Conservation (phyloP, 2,329 filamentous ascomycete species). For the Exophiala calicioides region DNA sequence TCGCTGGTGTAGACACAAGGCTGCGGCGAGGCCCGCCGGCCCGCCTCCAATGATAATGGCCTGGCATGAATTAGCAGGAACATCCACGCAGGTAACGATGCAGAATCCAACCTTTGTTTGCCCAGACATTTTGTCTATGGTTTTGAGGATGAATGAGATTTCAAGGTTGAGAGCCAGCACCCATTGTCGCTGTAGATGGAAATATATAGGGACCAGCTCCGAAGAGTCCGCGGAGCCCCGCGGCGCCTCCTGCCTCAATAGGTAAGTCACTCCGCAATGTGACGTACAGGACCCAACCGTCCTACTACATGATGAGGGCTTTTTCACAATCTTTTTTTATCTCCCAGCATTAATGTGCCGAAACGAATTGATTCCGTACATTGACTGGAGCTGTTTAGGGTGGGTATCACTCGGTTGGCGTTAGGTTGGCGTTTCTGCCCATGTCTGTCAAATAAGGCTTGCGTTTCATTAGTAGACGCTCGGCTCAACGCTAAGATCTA, state of each 20-base stretch:
- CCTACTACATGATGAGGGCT: not conserved
- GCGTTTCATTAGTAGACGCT: not conserved
- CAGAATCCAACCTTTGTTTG: not conserved
- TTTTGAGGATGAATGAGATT: not conserved
- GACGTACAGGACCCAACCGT: not conserved
- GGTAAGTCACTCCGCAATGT: conserved; percentile 1
- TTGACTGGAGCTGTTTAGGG: not conserved
- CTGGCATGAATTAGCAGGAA: not conserved
- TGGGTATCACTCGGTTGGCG: too few relatives aligned
- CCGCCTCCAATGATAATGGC: conserved; percentile 3
- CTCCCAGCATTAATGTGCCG: not conserved
- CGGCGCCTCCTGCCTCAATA: not conserved
- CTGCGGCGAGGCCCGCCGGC: conserved; percentile 4
- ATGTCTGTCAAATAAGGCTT: not conserved
- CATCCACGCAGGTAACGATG: not conserved
- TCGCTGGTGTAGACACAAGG: not conserved
- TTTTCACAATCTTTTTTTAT: not conserved
- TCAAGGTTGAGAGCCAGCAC: not conserved
- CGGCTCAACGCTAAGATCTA: not conserved
- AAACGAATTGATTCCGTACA: not conserved
- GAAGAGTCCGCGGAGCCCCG: not conserved
- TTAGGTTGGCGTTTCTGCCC: too few relatives aligned
- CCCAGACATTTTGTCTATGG: not conserved
- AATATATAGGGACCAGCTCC: not conserved
- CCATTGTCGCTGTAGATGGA: not conserved